Evolutionary conservation across 2,329 filamentous ascomycete genomes (phyloP).

Genomic region (Beauveria pseudobassiana): DNA sequence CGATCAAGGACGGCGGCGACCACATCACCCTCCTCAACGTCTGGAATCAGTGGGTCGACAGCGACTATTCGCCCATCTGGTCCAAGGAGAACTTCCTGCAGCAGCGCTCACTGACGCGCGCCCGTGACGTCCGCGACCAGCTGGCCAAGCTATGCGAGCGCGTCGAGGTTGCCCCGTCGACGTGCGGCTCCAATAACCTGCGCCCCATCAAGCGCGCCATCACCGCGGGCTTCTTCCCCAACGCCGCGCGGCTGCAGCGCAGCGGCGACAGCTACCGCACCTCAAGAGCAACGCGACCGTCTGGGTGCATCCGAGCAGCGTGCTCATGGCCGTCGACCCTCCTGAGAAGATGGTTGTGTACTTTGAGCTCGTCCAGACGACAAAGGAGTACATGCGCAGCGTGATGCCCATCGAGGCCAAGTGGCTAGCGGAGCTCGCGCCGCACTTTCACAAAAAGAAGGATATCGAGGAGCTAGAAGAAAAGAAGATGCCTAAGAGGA

Average conservation of each 20-base stretch:
- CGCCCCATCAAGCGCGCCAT: constrained; percentile 77
- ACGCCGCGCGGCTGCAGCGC: constrained; percentile 75
- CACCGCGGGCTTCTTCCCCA: constrained; percentile 88
- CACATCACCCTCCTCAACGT: constrained; percentile 84
- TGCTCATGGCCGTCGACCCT: constrained; percentile 71
- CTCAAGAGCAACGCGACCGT: constrained; percentile 86
- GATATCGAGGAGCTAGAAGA: constrained; percentile 79
- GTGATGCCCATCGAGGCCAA: constrained; percentile 76
- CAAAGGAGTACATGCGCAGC: constrained; percentile 87
- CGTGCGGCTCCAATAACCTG: constrained; percentile 62
- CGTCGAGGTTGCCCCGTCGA: constrained; percentile 69
- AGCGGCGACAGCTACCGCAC: constrained; percentile 85
- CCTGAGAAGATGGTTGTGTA: constrained; percentile 78
- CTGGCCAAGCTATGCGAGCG: constrained; percentile 87
- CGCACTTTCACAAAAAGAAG: constrained; percentile 90
- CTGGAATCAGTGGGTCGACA: constrained; percentile 92
- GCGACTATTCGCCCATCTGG: constrained; percentile 83
- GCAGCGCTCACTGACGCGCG: constrained; percentile 79
- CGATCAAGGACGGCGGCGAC: constrained; percentile 83
- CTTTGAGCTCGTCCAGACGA: constrained; percentile 73
- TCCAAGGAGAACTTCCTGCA: constrained; percentile 89
- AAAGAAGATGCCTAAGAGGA: constrained; percentile 47
- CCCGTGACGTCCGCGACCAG: constrained; percentile 87
- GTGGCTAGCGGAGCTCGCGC: constrained; percentile 85
- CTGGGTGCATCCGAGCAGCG: constrained; percentile 83